phyloP scores from a whole-genome alignment of 2,329 filamentous ascomycete species.

The Clathrospora elynae region DNA sequence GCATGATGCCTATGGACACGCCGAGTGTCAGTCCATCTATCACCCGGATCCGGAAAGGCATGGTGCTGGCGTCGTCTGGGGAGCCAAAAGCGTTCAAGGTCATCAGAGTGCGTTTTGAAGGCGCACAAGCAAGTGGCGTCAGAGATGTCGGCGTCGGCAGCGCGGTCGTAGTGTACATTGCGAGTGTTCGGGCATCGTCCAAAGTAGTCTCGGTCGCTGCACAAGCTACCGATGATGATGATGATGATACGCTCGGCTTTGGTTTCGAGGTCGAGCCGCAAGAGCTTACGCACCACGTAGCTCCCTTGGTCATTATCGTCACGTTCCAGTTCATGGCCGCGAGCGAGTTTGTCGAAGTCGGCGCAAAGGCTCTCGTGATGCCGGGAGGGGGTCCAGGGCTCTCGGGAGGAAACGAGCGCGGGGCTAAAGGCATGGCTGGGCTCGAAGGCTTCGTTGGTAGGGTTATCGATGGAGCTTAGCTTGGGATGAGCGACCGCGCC shows the following conservation, averaged over 20 bases:
- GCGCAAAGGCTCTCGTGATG: constrained; percentile 71
- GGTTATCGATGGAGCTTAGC: constrained; percentile 49
- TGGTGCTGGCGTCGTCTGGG: constrained; percentile 72
- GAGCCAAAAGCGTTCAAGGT: constrained; percentile 59
- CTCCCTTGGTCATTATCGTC: constrained; percentile 52
- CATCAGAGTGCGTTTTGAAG: constrained; percentile 70
- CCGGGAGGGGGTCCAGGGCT: constrained; percentile 69
- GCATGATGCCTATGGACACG: constrained; percentile 61
- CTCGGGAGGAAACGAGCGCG: constrained; percentile 60
- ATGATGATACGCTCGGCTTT: constrained; percentile 62
- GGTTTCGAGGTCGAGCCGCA: constrained; percentile 53
- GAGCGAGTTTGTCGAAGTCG: constrained; percentile 75
- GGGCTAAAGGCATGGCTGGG: constrained; percentile 58
- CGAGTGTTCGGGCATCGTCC: constrained; percentile 82
- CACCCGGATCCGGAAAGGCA: constrained; percentile 70
- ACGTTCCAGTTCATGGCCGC: constrained; percentile 70
- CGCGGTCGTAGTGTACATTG: constrained; percentile 81
- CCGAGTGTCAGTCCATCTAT: constrained; percentile 38
- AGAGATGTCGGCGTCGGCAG: constrained; percentile 68
- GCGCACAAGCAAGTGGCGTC: constrained; percentile 58
- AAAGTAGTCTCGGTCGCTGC: constrained; percentile 64
- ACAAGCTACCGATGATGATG: constrained; percentile 19
- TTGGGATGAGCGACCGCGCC: not conserved
- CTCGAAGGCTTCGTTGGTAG: constrained; percentile 75
- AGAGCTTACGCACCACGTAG: constrained; percentile 45